A percentile compares a stretch with the other conserved stretches of the same genome.
These are phyloP conservation scores for Dryas octopetala DNA, from an alignment of 306 rosid genomes.

Conservation along the genomic window DNA sequence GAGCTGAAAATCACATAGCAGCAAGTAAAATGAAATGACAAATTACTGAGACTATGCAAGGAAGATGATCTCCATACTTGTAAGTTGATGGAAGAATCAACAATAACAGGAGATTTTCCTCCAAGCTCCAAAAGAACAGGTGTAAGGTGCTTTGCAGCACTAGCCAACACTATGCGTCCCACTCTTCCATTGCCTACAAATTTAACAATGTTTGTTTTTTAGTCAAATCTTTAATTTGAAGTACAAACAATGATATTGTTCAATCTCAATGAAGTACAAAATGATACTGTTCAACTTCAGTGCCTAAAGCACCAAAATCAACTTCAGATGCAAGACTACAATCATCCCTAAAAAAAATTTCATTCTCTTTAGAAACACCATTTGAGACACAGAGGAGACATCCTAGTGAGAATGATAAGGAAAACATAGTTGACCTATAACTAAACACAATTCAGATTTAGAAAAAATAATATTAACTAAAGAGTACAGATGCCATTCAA, in stretches of 20 bases:
- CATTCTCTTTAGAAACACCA: neutral
- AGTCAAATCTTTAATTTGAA: neutral
- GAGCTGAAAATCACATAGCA: slow-evolving; percentile 3
- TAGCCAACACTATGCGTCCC: slow-evolving; percentile 88
- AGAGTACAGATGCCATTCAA: too few relatives aligned
- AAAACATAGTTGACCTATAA: neutral
- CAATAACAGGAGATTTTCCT: slow-evolving; percentile 89
- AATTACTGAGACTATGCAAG: neutral
- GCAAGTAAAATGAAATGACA: slow-evolving; percentile 1
- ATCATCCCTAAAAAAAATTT: neutral
- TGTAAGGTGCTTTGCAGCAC: slow-evolving; percentile 97
- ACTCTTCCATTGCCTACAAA: slow-evolving; percentile 73
- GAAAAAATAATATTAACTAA: too few relatives aligned
- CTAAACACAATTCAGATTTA: neutral
- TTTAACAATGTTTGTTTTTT: neutral
- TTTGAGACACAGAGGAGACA: neutral
- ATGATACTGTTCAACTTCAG: neutral
- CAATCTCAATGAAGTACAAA: neutral
- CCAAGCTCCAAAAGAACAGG: slow-evolving; percentile 98
- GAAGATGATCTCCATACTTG: slow-evolving; percentile 37
- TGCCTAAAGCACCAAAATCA: neutral
- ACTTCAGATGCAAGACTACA: neutral
- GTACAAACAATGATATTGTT: neutral
- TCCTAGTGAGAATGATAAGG: neutral
- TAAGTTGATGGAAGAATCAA: slow-evolving; percentile 72